Evolutionary conservation across 495 filamentous ascomycete species (phyloP).

Genomic region (Talaromyces ruber): DNA sequence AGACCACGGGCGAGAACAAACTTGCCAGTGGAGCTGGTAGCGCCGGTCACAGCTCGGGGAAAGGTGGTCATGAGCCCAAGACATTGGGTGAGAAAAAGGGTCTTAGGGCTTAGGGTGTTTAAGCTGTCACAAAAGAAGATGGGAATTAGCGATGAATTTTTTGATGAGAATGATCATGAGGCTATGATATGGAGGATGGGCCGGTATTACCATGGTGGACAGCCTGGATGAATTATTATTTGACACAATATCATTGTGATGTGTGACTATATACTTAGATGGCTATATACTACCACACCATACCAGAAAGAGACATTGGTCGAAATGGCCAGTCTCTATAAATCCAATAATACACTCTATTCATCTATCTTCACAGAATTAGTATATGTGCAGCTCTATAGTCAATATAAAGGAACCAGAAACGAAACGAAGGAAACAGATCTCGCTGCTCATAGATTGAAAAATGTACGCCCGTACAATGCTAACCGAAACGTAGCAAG

Average conservation of each 20-base stretch:
- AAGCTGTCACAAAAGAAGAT: not conserved
- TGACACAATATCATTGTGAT: not conserved
- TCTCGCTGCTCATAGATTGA: not conserved
- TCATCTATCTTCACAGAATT: not conserved
- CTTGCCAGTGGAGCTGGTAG: slow-evolving; percentile 17
- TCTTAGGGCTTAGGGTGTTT: slow-evolving; percentile 13
- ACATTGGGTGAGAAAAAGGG: slow-evolving; percentile 32
- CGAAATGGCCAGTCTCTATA: not conserved
- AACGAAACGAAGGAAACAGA: not conserved
- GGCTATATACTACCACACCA: not conserved
- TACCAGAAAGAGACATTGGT: not conserved
- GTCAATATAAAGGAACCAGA: not conserved
- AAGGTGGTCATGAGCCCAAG: slow-evolving; percentile 36
- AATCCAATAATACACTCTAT: not conserved
- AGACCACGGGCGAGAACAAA: slow-evolving; percentile 22
- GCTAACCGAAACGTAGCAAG: not conserved
- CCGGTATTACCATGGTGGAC: not conserved
- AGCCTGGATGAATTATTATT: not conserved
- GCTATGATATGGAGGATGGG: not conserved
- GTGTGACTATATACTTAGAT: slow-evolving; percentile 5
- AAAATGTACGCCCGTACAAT: not conserved
- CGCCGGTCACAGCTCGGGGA: slow-evolving; percentile 22
- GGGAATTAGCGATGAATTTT: too few species aligned
- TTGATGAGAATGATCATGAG: too few species aligned
- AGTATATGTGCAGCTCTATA: not conserved